phyloP scores from a whole-genome alignment of 345 rosid species.

The Boechera divaricarpa region DNA sequence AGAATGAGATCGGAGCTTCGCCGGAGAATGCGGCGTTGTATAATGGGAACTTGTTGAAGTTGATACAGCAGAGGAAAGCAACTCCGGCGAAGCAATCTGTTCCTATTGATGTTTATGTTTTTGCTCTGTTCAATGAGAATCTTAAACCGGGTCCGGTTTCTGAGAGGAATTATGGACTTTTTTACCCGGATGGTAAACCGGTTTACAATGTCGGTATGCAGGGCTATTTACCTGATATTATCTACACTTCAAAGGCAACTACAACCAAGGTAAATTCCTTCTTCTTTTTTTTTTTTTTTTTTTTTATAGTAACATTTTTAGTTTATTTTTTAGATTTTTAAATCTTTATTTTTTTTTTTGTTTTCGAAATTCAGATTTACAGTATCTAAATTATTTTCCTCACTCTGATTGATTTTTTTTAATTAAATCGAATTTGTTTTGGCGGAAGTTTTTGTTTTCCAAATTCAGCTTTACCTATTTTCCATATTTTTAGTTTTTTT shows the following conservation, averaged over 20 bases:
- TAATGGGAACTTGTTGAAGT: constrained; percentile 66
- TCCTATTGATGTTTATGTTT: constrained; percentile 70
- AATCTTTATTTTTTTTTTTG: background rate
- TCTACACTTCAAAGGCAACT: constrained; percentile 49
- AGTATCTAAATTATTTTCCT: background rate
- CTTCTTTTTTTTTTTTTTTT: background rate
- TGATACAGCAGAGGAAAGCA: constrained; percentile 58
- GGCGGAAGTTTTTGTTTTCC: background rate
- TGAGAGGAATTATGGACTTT: constrained; percentile 91
- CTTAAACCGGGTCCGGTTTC: constrained; percentile 85
- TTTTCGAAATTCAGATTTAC: background rate
- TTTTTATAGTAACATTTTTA: background rate
- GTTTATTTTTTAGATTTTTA: background rate
- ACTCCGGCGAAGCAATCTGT: constrained; percentile 85
- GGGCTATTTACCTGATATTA: constrained; percentile 66
- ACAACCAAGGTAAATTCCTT: constrained; percentile 48
- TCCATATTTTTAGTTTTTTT: too few species aligned
- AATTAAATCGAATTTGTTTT: background rate
- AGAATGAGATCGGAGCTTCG: constrained; percentile 74
- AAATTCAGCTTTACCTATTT: too few species aligned
- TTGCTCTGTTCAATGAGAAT: constrained; percentile 92
- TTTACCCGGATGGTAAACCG: constrained; percentile 78
- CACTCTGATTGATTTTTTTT: background rate
- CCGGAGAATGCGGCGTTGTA: constrained; percentile 76
- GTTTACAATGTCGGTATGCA: constrained; percentile 78